Evolutionary conservation across 1,284 basidiomycete species (phyloP).

Genomic region (Tilletia indica): DNA sequence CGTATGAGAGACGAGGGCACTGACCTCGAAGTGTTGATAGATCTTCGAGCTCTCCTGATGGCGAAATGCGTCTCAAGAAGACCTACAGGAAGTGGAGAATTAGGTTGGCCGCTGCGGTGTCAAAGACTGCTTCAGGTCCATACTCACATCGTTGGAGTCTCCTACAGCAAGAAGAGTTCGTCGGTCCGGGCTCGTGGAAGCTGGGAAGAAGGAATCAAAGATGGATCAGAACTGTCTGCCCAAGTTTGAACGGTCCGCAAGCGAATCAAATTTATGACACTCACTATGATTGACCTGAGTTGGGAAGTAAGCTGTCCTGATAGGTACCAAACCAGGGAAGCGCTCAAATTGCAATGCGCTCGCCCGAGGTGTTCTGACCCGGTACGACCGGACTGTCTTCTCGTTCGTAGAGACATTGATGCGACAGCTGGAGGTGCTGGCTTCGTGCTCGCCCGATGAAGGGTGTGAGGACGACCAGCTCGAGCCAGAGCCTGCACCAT

Average conservation of each 20-base stretch:
- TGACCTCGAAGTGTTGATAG: constrained; percentile 25
- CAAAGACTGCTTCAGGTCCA: constrained; percentile 47
- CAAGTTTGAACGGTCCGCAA: background rate
- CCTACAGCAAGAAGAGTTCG: constrained; percentile 79
- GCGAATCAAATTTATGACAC: background rate
- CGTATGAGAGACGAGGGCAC: background rate
- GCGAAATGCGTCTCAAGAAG: constrained; percentile 27
- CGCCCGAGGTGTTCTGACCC: constrained; percentile 63
- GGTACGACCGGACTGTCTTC: constrained; percentile 46
- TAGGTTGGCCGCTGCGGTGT: too few relatives aligned
- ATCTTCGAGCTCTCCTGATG: constrained; percentile 33
- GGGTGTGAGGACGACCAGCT: background rate
- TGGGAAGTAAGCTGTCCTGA: background rate
- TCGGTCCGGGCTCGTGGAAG: constrained; percentile 71
- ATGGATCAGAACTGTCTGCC: background rate
- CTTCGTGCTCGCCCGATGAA: background rate
- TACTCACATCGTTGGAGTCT: constrained; percentile 75
- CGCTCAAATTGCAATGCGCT: constrained; percentile 33
- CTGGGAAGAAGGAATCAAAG: constrained; percentile 19
- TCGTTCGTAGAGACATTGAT: constrained; percentile 43
- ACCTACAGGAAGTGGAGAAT: background rate
- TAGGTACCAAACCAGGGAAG: constrained; percentile 25
- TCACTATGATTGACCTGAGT: constrained; percentile 11
- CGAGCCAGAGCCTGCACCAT: background rate
- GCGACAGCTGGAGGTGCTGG: constrained; percentile 25